Base-by-base conservation (phyloP, 768 basidiomycete species). In the Suillus paluster region DNA sequence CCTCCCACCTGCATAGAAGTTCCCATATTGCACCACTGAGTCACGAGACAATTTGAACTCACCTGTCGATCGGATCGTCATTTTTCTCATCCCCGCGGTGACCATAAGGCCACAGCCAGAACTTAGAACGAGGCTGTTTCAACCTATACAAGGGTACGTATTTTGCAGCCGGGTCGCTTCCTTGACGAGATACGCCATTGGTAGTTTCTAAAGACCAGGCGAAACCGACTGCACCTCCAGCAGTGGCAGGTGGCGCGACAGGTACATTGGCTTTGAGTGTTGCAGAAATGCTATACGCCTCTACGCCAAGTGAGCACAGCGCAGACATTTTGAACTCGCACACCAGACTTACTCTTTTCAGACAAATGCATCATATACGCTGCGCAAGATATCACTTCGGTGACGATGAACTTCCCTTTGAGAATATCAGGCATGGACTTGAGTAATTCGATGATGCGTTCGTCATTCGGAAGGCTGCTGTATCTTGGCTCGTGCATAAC, bases 301-400 rank as follows among this genome's bases (percentile, higher is more conserved):
- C 74, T 73, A 39, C 25, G 48, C 23, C 46, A 39, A 11, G n/a
- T 2, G 36, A 38, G 27, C 3, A 17, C 1, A 36, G n/a, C 50
- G 23, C 23, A 54, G 36, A 25, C 36, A 21, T n/a, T n/a, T 45
- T 23, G 15, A 54, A 49, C 19, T 25, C 11, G 23, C 23, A 54
- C 36, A 25, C 17, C 23, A 5, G 23, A 54, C 53, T 30, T 52
- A 72, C 73, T 63, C 39, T 69, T 73, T 48, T 70, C 61, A 33
- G 74, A 74, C 30, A 76, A 65, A 25, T 74, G 78, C 73, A 77
- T 71, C 54, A 69, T 68, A 23, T 66, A 71, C 1, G 77, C 77
- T 19, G 71, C 72, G 53, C 75, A 79, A 10, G 64, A 10, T 50
- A 78, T 60, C 0, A 68, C 44, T 60, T 64, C 66, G 0, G 78